Evolutionary conservation across 169 alveolate genomes (phyloP), one percentile per base, ranked within the genome.

Genomic region (Eimeria maxima): DNA sequence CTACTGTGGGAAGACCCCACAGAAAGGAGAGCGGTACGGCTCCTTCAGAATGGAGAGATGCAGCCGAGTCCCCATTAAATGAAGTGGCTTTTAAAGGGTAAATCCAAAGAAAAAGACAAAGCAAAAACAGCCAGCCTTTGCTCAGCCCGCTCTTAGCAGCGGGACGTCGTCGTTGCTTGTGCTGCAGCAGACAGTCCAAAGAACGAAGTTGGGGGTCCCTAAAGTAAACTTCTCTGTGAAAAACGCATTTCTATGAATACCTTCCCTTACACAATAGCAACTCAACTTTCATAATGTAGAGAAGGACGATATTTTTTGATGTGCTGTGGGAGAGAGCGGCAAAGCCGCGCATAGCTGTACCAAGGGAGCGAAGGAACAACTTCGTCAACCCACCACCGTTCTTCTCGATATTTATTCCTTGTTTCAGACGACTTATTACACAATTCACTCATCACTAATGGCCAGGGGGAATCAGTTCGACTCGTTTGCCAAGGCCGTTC

Each of bases 1-100:
- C 80, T n/a, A 33, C 80, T 18, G 80, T 33, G 80, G 80, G 80
- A 69, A 27, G 80, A 69, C 80, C 80, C 80, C 80, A 69, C 80
- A 69, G 80, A n/a, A 69, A 69, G 50, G 80, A 20, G 80, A 18
- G 50, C 38, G 45, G 80, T 27, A 69, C 3, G 10, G 80, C 80
- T n/a, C 80, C 80, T 69, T 33, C 7, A 18, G 10, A 33, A 14
- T n/a, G 80, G 45, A 45, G 45, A 11, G 16, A 33, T 69, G 38
- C 44, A 11, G 80, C 50, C 45, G 80, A 22, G 13, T 27, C 45
- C 20, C 80, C 80, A 69, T 69, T 27, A 69, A 76, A 45, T 29
- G 14, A 47, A 42, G 22, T 2, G 50, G 18, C 53, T 29, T 42
- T 71, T 5, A 7, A 60, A 60, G 60, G 60, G 69, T 14, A 69